Evolutionary conservation across 1,284 basidiomycete genomes (phyloP).

Genomic region (Peniophora sp.): DNA sequence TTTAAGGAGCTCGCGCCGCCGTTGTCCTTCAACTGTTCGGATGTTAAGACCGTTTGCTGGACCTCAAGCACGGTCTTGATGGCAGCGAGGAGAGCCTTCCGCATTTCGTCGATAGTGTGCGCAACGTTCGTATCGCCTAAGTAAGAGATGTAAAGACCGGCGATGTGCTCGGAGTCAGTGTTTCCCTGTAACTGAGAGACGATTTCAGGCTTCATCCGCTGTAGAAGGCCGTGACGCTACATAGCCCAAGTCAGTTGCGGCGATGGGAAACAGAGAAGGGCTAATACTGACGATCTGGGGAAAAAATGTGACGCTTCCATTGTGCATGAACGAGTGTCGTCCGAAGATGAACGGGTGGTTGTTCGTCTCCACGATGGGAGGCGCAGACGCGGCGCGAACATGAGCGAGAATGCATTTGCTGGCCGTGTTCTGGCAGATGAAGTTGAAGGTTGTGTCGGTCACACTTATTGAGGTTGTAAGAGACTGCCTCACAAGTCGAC

Average conservation of each 20-base stretch:
- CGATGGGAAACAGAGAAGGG: constrained; percentile 6
- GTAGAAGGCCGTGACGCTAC: not conserved
- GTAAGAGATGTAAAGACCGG: constrained; percentile 27
- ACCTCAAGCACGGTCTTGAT: constrained; percentile 19
- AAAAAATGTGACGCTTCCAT: constrained; percentile 26
- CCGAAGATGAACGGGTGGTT: constrained; percentile 32
- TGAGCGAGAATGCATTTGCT: constrained; percentile 25
- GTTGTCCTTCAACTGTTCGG: constrained; percentile 6
- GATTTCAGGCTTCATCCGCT: constrained; percentile 16
- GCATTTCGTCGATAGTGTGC: constrained; percentile 23
- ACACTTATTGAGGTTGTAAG: not conserved
- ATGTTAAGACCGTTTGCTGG: constrained; percentile 14
- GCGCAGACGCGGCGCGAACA: constrained; percentile 25
- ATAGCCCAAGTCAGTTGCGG: not conserved
- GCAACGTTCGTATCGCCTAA: constrained; percentile 16
- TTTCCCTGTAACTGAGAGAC: constrained; percentile 24
- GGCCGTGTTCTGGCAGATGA: constrained; percentile 23
- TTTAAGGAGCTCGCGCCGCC: constrained; percentile 22
- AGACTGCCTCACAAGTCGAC: not conserved
- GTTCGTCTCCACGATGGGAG: constrained; percentile 24
- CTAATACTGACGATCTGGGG: constrained; percentile 16
- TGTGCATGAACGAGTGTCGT: constrained; percentile 30
- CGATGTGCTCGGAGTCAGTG: constrained; percentile 31
- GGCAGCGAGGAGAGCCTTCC: constrained; percentile 20
- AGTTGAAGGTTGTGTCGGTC: constrained; percentile 25